Conservation (phyloP, 805 yeast species). For the Kuraishia capsulata region DNA sequence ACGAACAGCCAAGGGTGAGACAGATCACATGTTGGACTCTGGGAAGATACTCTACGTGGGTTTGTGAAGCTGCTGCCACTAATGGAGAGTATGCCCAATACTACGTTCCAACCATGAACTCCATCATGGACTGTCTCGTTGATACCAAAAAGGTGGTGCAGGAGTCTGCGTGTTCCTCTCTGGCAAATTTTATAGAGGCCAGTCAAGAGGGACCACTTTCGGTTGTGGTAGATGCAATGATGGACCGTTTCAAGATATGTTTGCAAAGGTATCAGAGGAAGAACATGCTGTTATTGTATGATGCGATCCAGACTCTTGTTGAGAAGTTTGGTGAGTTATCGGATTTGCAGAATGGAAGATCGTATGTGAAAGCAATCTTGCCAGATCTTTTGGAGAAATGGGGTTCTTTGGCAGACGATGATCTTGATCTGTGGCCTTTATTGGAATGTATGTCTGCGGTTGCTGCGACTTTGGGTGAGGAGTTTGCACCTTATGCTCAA, state of each 20-base stretch:
- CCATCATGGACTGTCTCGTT: slow-evolving; percentile 64
- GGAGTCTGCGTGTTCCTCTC: slow-evolving; percentile 84
- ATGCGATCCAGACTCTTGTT: slow-evolving; percentile 83
- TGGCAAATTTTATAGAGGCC: slow-evolving; percentile 74
- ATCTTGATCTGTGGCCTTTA: slow-evolving; percentile 83
- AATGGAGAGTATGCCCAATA: slow-evolving; percentile 58
- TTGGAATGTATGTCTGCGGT: slow-evolving; percentile 89
- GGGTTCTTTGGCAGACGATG: slow-evolving; percentile 67
- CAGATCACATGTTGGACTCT: slow-evolving; percentile 96
- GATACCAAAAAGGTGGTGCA: slow-evolving; percentile 91
- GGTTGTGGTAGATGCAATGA: slow-evolving; percentile 55
- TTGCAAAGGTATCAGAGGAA: slow-evolving; percentile 73
- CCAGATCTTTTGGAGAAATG: slow-evolving; percentile 83
- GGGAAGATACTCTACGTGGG: slow-evolving; percentile 79
- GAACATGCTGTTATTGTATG: slow-evolving; percentile 75
- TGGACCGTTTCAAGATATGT: slow-evolving; percentile 65
- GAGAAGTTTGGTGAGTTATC: slow-evolving; percentile 61
- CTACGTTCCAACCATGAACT: slow-evolving; percentile 68
- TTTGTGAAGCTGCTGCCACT: slow-evolving; percentile 55
- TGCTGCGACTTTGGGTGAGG: slow-evolving; percentile 77
- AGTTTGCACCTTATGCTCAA: slow-evolving; percentile 82
- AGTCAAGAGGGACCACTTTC: slow-evolving; percentile 55
- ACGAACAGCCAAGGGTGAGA: slow-evolving; percentile 74
- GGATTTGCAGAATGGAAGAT: slow-evolving; percentile 35
- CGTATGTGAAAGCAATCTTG: slow-evolving; percentile 50